Evolutionary conservation across 306 rosid species (phyloP).

Genomic region (Rosa persica): DNA sequence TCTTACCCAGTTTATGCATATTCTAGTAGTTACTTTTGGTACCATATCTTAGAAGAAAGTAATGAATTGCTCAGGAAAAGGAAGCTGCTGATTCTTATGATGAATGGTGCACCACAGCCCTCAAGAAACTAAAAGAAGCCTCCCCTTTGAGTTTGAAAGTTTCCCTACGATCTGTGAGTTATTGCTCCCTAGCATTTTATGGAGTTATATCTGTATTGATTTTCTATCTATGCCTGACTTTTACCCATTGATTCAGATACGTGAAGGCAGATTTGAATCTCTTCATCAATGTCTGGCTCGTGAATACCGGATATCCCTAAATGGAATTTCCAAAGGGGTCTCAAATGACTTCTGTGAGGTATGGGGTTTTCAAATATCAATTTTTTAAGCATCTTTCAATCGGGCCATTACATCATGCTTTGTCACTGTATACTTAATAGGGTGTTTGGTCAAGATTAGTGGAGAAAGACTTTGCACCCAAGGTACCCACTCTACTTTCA

Average conservation of each 20-base stretch:
- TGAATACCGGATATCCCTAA: conserved; percentile 71
- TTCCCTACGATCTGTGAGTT: conserved; percentile 79
- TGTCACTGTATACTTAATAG: conserved; percentile 32
- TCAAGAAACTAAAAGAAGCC: conserved; percentile 66
- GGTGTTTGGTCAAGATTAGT: conserved; percentile 88
- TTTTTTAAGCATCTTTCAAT: conserved; percentile 1
- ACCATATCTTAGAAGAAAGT: not conserved
- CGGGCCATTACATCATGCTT: conserved; percentile 6
- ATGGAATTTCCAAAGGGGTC: conserved; percentile 50
- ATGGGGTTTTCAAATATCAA: conserved; percentile 26
- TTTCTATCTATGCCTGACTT: conserved; percentile 22
- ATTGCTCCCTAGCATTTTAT: conserved; percentile 9
- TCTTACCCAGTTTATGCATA: not conserved
- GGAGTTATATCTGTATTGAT: conserved; percentile 22
- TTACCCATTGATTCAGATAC: conserved; percentile 53
- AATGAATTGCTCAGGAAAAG: conserved; percentile 62
- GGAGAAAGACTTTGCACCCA: conserved; percentile 88
- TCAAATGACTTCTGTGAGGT: conserved; percentile 86
- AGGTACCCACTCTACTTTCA: conserved; percentile 42
- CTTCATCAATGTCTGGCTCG: conserved; percentile 85
- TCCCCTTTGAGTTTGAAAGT: conserved; percentile 93
- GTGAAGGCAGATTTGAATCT: conserved; percentile 91
- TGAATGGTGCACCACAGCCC: conserved; percentile 63
- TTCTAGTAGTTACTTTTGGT: not conserved
- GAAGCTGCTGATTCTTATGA: conserved; percentile 61